Percentiles rank a stretch among this genome's conserved stretches.
phyloP scores from a whole-genome alignment of 495 filamentous ascomycete species.

The Podospora appendiculata region DNA sequence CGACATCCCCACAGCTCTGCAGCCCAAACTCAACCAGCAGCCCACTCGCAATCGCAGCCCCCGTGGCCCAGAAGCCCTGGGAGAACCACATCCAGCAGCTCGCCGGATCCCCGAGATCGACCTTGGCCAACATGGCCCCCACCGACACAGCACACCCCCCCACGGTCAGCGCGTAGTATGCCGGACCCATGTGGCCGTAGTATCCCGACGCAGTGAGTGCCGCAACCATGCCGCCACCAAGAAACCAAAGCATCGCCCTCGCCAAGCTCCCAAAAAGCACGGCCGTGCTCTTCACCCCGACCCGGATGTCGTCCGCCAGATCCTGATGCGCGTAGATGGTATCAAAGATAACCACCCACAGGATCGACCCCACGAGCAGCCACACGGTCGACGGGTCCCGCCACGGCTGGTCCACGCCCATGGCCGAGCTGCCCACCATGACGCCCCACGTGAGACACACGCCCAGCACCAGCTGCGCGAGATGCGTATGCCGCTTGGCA shows the following conservation, averaged over 20 bases:
- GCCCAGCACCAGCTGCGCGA: constrained; percentile 32
- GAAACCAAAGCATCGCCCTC: background rate
- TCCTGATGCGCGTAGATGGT: constrained; percentile 27
- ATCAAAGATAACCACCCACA: constrained; percentile 24
- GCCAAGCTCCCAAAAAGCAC: background rate
- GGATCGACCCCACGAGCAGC: constrained; percentile 12
- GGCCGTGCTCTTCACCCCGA: constrained; percentile 13
- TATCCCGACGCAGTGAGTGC: background rate
- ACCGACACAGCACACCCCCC: constrained; percentile 21
- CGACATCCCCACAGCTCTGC: no score
- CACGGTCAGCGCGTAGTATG: constrained; percentile 18
- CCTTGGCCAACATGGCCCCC: constrained; percentile 25
- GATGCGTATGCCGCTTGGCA: constrained; percentile 28
- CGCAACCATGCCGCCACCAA: background rate
- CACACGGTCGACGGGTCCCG: background rate
- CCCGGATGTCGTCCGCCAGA: constrained; percentile 18
- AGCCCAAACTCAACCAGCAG: background rate
- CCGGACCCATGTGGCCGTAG: background rate
- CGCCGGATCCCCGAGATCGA: constrained; percentile 25
- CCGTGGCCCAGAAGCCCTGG: constrained; percentile 28
- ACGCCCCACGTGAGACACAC: constrained; percentile 14
- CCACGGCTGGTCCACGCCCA: background rate
- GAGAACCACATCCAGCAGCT: constrained; percentile 34
- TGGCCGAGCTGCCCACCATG: constrained; percentile 13
- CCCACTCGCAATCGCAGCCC: constrained; percentile 22